Conservation (phyloP, 345 rosid genomes). For the Lenwebbia sp. region DNA sequence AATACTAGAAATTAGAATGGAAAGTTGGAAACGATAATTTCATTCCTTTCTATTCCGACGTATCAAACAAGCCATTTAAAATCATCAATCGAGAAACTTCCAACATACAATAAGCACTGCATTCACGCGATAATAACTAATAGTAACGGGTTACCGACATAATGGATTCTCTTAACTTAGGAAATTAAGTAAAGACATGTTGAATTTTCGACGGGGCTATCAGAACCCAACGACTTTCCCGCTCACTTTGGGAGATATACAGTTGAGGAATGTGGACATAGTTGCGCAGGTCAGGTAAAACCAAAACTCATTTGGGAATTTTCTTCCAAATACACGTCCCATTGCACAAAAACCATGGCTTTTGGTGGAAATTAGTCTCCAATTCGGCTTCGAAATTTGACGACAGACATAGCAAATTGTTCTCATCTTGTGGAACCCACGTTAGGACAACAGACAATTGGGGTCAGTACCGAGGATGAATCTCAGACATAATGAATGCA, state of each 20-base stretch:
- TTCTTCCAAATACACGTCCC: not conserved
- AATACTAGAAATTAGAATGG: not conserved
- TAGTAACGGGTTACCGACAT: not conserved
- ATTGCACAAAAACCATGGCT: not conserved
- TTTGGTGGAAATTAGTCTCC: not conserved
- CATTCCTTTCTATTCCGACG: not conserved
- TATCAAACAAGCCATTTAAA: not conserved
- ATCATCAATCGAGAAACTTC: not conserved
- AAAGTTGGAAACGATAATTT: not conserved
- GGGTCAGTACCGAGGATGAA: not conserved
- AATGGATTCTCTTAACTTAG: not conserved
- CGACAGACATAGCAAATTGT: not conserved
- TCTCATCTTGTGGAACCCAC: not conserved
- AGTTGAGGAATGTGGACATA: not conserved
- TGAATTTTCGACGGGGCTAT: not conserved
- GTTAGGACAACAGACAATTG: not conserved
- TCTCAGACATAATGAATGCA: not conserved
- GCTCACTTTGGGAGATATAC: not conserved
- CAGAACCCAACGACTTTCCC: not conserved
- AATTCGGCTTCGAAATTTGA: not conserved
- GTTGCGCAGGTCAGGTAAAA: not conserved
- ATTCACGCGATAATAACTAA: not conserved
- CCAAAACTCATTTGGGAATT: not conserved
- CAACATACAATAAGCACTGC: not conserved
- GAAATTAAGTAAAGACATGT: not conserved